Conservation (phyloP, 2,329 filamentous ascomycete species). For the Curvularia sp. region DNA sequence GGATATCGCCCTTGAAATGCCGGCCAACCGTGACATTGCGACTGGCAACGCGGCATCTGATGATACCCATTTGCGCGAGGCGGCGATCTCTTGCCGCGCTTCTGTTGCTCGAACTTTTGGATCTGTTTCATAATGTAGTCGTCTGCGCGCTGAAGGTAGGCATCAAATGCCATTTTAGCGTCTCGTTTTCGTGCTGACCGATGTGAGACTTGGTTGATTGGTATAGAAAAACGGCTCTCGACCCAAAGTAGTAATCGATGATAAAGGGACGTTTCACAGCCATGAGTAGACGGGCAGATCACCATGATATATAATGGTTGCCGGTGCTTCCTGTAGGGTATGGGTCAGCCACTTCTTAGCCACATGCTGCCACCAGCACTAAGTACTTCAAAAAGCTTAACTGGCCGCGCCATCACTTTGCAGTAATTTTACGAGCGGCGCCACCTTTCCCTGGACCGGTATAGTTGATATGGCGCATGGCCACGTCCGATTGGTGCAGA, state of each 20-base stretch:
- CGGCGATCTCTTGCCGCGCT: slow-evolving; percentile 13
- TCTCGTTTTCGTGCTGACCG: background rate
- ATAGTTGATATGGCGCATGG: slow-evolving; percentile 15
- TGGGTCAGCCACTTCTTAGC: slow-evolving; percentile 23
- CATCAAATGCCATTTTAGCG: slow-evolving; percentile 21
- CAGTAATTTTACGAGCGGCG: slow-evolving; percentile 11
- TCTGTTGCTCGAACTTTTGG: slow-evolving; percentile 30
- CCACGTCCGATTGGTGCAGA: slow-evolving; percentile 14
- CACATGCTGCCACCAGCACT: slow-evolving; percentile 13
- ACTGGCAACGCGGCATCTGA: slow-evolving; percentile 13
- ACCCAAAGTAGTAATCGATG: slow-evolving; percentile 2
- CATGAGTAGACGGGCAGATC: slow-evolving; percentile 6
- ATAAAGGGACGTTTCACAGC: slow-evolving; percentile 12
- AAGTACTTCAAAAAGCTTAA: slow-evolving; percentile 19
- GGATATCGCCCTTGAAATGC: slow-evolving; percentile 12
- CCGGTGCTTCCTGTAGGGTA: slow-evolving; percentile 14
- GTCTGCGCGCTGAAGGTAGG: slow-evolving; percentile 27
- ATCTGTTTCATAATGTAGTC: slow-evolving; percentile 28
- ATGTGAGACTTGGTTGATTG: background rate
- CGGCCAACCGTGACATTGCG: slow-evolving; percentile 3
- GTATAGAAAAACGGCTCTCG: background rate
- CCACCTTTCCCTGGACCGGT: slow-evolving; percentile 10
- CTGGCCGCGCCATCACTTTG: slow-evolving; percentile 18
- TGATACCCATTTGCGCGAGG: slow-evolving; percentile 16
- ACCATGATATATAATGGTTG: slow-evolving; percentile 17